phyloP scores from a whole-genome alignment of 1,139 yeast genomes.

The Pichia sp. region DNA sequence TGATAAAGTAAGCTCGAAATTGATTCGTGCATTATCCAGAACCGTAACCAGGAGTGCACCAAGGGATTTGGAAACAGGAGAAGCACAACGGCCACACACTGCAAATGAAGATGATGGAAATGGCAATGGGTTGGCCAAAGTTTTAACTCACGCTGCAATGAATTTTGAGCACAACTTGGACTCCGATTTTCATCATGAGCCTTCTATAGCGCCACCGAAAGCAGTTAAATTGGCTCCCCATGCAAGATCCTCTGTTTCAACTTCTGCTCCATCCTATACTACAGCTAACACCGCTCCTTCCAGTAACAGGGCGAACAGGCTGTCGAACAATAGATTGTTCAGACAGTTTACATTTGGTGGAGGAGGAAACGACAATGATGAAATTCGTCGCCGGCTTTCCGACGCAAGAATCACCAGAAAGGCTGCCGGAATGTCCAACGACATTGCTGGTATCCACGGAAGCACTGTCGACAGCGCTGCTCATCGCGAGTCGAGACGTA shows the following conservation, averaged over 20 bases:
- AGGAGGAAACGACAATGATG: conserved; percentile 28
- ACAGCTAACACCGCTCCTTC: background rate
- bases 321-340: conserved; percentile 15
- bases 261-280: background rate
- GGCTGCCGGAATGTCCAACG: conserved; percentile 41
- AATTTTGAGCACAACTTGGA: conserved; percentile 4
- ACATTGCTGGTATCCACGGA: conserved; percentile 40
- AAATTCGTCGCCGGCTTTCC: conserved; percentile 32
- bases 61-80: conserved; percentile 20
- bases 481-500: conserved; percentile 8
- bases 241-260: no score
- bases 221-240: background rate
- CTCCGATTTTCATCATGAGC: background rate
- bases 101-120: background rate
- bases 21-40: conserved; percentile 31
- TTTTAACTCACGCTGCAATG: conserved; percentile 7
- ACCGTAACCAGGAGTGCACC: conserved; percentile 24
- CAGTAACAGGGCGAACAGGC: background rate
- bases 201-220: background rate
- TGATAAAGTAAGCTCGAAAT: conserved; percentile 28
- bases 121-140: background rate
- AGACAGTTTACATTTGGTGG: conserved; percentile 28
- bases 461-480: conserved; percentile 15
- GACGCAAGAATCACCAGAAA: conserved; percentile 37
- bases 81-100: conserved; percentile 7